A percentile compares a stretch with the other conserved stretches of the same genome.
These are phyloP conservation scores for Paramecium sexaurelia DNA, from an alignment of 73 alveolate genomes.

Conservation along the genomic window DNA sequence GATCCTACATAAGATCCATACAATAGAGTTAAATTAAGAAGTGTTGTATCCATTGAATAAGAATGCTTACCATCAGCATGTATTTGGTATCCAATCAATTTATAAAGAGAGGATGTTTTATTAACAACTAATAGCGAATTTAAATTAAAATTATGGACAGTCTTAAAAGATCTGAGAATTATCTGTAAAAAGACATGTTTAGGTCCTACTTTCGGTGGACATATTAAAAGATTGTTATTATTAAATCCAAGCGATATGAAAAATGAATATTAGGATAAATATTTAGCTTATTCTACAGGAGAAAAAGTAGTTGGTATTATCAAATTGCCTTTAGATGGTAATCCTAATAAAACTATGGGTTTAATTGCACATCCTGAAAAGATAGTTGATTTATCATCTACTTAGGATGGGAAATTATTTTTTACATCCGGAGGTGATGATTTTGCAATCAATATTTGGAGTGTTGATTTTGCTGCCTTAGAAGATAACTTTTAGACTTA, in stretches of 20 bases:
- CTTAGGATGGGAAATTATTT: constrained; percentile 90
- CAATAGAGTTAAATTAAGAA: constrained; percentile 66
- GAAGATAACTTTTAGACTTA: constrained; percentile 91
- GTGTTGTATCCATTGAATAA: constrained; percentile 74
- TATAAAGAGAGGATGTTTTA: constrained; percentile 90
- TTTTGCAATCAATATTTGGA: constrained; percentile 94
- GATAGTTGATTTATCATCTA: constrained; percentile 88
- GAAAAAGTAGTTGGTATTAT: constrained; percentile 97
- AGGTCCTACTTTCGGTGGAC: constrained; percentile 99
- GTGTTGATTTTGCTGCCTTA: constrained; percentile 91
- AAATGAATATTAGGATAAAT: constrained; percentile 75
- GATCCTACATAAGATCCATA: constrained; percentile 60
- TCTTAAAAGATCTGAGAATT: constrained; percentile 51
- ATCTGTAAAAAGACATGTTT: constrained; percentile 93
- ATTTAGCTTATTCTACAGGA: constrained; percentile 90
- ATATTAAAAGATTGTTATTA: constrained; percentile 81
- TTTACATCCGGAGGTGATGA: constrained; percentile 98
- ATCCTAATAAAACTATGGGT: constrained; percentile 98
- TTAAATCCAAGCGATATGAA: constrained; percentile 72
- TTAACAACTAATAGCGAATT: constrained; percentile 92
- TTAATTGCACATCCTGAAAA: constrained; percentile 97
- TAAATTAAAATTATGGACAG: constrained; percentile 91
- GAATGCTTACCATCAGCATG: constrained; percentile 88
- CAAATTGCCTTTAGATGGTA: constrained; percentile 97
- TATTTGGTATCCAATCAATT: constrained; percentile 94